Evolutionary conservation across 257 asterid genomes (phyloP).

Genomic region (Asclepias syriaca): DNA sequence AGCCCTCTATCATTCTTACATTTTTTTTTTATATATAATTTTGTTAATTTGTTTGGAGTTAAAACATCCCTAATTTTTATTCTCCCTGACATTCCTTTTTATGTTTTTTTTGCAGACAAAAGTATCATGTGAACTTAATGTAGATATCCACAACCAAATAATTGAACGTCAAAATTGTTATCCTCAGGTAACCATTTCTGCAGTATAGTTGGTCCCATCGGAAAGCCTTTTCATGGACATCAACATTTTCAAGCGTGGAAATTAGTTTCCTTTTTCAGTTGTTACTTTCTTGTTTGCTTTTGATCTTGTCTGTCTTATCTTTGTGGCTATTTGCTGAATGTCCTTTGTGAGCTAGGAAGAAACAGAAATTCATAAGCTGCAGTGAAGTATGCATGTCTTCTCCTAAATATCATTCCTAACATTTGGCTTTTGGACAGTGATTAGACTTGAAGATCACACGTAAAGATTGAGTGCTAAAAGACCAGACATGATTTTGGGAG

Average conservation of each 20-base stretch:
- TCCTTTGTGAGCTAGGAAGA: not conserved
- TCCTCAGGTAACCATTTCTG: slow-evolving; percentile 33
- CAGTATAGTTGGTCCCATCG: not conserved
- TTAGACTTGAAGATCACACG: not conserved
- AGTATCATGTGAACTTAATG: slow-evolving; percentile 37
- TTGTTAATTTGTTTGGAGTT: not conserved
- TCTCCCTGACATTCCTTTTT: not conserved
- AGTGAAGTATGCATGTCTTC: not conserved
- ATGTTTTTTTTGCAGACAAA: slow-evolving; percentile 26
- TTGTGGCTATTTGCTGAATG: not conserved
- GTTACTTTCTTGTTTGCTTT: too few species aligned
- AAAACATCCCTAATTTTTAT: not conserved
- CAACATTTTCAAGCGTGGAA: not conserved
- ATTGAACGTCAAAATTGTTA: slow-evolving; percentile 40
- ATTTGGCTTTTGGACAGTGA: slow-evolving; percentile 15
- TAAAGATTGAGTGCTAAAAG: not conserved
- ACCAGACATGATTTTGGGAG: not conserved
- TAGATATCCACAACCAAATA: slow-evolving; percentile 30
- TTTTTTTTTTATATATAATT: not conserved
- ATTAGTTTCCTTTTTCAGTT: not conserved
- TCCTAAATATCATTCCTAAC: not conserved
- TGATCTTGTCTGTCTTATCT: not conserved
- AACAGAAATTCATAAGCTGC: not conserved
- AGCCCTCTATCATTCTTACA: not conserved
- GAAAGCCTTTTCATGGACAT: not conserved